Base-by-base conservation (phyloP, 495 filamentous ascomycete genomes). In the Trichoderma asperelloides region DNA sequence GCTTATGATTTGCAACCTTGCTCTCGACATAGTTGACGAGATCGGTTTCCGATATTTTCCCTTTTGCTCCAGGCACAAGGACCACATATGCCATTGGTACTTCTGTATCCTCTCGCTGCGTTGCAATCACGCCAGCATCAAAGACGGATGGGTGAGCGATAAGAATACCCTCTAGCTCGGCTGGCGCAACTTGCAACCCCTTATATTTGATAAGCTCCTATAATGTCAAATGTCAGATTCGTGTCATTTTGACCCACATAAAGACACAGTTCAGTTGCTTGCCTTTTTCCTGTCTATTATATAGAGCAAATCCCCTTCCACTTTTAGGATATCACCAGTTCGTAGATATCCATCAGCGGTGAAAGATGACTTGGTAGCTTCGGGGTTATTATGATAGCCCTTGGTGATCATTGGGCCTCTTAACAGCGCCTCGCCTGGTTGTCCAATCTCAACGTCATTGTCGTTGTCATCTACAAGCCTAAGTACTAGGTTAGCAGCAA, bases 1-100 rank as follows among this genome's bases (percentile, higher is more conserved):
- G 78, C 81, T 96, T 96, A 69, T 93, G 87, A 13, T 81, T 78
- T 3, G 88, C 82, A 0, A 93, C 86, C 70, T 85, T 83, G 49
- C 70, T 73, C 8, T 68, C 71, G 2, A 78, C 73, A 72, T 75
- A 78, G 12, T 69, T 66, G 2, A 70, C 41, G 7, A 82, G 72
- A 9, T 76, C 70, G 62, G 69, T 23, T 0, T 66, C 71, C 7
- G 68, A 72, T 15, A 74, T 65, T 37, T 67, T 63, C 2, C 71
- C 71, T 1, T 66, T 63, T 28, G 72, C 68, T 12, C n/a, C 39
- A 12, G 64, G 41, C 41, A 23, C 64, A n/a, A 73, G 70, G 2
- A 93, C 90, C 15, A 95, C 78, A 74, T 89, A 95, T 18, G 92
- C 92, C 60, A 89, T 72, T 3, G 92, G 92, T 9, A 93, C 84